Conservation (phyloP, 192 early-diverging fungal genomes). For the Backusella macrospora region DNA sequence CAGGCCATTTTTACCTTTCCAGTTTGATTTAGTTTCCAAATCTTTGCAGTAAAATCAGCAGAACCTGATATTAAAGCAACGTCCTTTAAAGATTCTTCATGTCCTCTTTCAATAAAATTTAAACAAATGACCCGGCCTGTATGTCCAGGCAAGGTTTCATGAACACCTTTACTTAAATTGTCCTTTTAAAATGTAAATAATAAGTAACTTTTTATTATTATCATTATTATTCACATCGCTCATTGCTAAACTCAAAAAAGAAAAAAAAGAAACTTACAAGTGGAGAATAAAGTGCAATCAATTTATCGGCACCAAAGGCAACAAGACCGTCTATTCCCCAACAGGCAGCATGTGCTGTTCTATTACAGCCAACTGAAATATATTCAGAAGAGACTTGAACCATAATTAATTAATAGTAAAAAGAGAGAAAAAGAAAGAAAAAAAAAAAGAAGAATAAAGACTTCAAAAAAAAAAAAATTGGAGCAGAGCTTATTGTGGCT, state of each 20-base stretch:
- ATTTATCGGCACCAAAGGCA: conserved; percentile 73
- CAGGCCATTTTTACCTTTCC: conserved; percentile 33
- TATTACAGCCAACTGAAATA: conserved; percentile 69
- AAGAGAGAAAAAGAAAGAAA: too few relatives aligned
- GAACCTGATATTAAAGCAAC: conserved; percentile 78
- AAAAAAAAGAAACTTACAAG: conserved; percentile 46
- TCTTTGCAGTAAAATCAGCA: conserved; percentile 73
- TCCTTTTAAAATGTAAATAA: conserved; percentile 40
- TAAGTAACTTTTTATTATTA: neutral
- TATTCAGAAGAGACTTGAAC: conserved; percentile 48
- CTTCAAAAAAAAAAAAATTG: too few relatives aligned
- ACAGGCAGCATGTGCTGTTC: conserved; percentile 62
- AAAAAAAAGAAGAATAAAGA: too few relatives aligned
- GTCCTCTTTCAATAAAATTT: conserved; percentile 63
- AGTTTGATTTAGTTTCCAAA: conserved; percentile 61
- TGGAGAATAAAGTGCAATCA: conserved; percentile 75
- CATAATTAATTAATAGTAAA: conserved; percentile 19
- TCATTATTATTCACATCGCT: neutral
- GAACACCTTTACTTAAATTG: conserved; percentile 47
- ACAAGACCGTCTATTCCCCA: conserved; percentile 61
- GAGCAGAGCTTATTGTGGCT: too few relatives aligned
- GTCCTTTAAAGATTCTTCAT: conserved; percentile 49
- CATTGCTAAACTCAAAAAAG: neutral
- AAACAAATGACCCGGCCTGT: conserved; percentile 76
- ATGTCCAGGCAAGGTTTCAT: conserved; percentile 73